phyloP scores from a whole-genome alignment of 176 grass and related monocot species.

The Rhynchospora breviuscula region DNA sequence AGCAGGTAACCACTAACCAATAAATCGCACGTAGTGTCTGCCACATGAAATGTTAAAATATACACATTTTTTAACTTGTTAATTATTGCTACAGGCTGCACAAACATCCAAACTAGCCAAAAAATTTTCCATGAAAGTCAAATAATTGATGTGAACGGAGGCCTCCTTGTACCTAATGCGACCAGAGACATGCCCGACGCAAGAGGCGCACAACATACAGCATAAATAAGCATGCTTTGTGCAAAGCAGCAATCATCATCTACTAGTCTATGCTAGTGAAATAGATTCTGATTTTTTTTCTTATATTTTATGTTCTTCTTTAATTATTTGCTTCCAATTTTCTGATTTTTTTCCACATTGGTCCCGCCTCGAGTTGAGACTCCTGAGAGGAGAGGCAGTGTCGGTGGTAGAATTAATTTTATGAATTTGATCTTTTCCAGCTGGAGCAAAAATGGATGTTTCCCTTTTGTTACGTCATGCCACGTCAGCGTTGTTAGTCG shows the following conservation, averaged over 20 bases:
- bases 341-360: neutral
- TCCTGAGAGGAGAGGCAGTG: neutral
- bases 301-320: neutral
- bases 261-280: constrained; percentile 10
- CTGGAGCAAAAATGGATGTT: neutral
- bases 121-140: neutral
- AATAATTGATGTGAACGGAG: constrained; percentile 16
- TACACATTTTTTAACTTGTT: neutral
- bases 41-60: neutral
- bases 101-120: neutral
- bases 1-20: neutral
- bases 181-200: neutral
- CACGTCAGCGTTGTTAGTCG: neutral
- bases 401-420: constrained; percentile 10
- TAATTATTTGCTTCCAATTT: neutral
- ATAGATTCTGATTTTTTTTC: constrained; percentile 5
- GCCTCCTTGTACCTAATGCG: neutral
- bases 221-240: constrained; percentile 10
- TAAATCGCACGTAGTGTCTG: neutral
- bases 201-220: neutral
- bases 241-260: constrained; percentile 11
- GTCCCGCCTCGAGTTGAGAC: neutral
- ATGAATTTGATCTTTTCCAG: neutral
- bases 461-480: constrained; percentile 3
- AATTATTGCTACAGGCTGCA: neutral